phyloP scores from a whole-genome alignment of 2,329 filamentous ascomycete species.

The Alternaria solani region DNA sequence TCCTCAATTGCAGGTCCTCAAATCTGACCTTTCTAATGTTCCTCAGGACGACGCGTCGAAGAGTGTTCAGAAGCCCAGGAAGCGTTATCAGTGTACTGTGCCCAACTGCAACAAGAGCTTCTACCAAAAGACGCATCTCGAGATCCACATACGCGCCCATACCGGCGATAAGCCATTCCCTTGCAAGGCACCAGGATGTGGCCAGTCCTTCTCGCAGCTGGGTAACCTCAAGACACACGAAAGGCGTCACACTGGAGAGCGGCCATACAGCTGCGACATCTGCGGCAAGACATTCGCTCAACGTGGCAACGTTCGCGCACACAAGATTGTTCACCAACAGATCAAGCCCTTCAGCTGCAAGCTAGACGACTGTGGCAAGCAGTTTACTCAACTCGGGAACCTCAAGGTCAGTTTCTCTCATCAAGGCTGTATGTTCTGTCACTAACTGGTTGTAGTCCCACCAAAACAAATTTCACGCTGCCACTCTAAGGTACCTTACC shows the following conservation, averaged over 20 bases:
- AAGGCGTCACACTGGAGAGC: conserved; percentile 85
- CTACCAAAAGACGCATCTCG: conserved; percentile 89
- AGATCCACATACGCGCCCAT: conserved; percentile 87
- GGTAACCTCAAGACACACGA: conserved; percentile 95
- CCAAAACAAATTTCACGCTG: conserved; percentile 90
- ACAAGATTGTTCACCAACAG: conserved; percentile 80
- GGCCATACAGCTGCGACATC: conserved; percentile 79
- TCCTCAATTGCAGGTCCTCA: background rate
- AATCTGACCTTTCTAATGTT: conserved; percentile 5
- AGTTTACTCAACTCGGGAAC: conserved; percentile 90
- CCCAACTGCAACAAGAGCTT: conserved; percentile 82
- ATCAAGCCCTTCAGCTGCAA: conserved; percentile 82
- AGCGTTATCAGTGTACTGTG: conserved; percentile 76
- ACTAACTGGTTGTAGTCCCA: conserved; percentile 68
- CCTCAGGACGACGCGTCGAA: conserved; percentile 37
- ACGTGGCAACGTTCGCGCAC: conserved; percentile 83
- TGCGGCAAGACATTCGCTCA: conserved; percentile 87
- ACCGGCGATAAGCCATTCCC: conserved; percentile 87
- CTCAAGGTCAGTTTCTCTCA: conserved; percentile 70
- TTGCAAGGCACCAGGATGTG: conserved; percentile 77
- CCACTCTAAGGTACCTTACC: conserved; percentile 75
- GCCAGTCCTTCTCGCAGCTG: conserved; percentile 83
- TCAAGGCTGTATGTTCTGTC: background rate
- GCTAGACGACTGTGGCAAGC: conserved; percentile 83
- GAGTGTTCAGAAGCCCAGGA: conserved; percentile 59